Conservation (phyloP, 2,329 filamentous ascomycete species). For the Chaetomium sp. region DNA sequence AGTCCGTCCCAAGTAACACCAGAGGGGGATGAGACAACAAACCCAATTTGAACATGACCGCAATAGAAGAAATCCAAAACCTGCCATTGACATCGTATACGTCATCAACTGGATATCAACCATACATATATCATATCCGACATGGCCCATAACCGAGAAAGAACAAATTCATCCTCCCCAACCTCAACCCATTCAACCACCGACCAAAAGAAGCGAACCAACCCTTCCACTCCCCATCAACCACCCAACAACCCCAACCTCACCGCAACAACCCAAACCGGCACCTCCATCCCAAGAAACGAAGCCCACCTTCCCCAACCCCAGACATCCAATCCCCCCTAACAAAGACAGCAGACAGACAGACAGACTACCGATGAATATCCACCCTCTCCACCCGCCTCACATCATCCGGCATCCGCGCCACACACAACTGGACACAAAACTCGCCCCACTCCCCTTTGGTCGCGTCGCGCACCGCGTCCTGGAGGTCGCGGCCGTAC, state of each 20-base stretch:
- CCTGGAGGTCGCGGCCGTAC: conserved; percentile 73
- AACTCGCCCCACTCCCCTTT: conserved; percentile 77
- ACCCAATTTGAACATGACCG: not conserved
- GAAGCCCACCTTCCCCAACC: not conserved
- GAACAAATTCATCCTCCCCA: not conserved
- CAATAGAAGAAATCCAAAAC: not conserved
- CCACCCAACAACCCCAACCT: not conserved
- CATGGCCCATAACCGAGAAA: not conserved
- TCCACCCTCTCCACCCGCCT: conserved; percentile 51
- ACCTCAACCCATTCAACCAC: not conserved
- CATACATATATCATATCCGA: not conserved
- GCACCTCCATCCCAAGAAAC: not conserved
- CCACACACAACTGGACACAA: conserved; percentile 69
- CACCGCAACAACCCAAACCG: not conserved
- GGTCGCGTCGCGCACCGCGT: conserved; percentile 76
- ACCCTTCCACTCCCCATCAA: not conserved
- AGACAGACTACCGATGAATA: conserved; percentile 26
- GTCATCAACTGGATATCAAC: not conserved
- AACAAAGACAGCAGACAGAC: not conserved
- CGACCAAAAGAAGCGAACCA: not conserved
- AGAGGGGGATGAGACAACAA: not conserved
- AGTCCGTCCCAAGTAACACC: not conserved
- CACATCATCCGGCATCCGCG: conserved; percentile 61
- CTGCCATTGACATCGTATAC: not conserved
- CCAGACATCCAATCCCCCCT: not conserved